Evolutionary conservation across 2,329 filamentous ascomycete species (phyloP).

Genomic region (Aspergillus piperis): DNA sequence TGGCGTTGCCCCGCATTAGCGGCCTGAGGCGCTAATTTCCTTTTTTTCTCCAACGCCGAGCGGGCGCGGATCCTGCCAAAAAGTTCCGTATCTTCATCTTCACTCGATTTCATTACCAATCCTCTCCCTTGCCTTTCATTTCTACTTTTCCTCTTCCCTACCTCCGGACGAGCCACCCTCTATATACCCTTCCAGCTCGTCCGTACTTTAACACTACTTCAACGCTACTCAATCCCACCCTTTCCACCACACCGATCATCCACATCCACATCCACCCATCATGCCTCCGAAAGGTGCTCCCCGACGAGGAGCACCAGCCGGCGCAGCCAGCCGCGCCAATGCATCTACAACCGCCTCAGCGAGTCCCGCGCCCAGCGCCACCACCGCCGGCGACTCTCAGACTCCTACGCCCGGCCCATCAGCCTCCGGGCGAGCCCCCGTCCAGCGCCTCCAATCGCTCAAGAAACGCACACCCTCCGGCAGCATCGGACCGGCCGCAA

Average conservation of each 20-base stretch:
- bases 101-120: background rate
- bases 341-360: constrained; percentile 19
- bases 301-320: constrained; percentile 25
- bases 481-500: constrained; percentile 30
- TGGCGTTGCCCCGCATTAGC: constrained; percentile 16
- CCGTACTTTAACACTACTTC: background rate
- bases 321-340: constrained; percentile 23
- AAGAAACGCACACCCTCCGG: constrained; percentile 41
- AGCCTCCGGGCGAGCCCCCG: constrained; percentile 32
- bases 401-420: background rate
- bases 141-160: background rate
- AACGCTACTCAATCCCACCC: background rate
- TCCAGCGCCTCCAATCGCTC: constrained; percentile 47
- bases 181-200: background rate
- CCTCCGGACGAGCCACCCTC: background rate
- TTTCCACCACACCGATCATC: background rate
- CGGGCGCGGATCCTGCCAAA: constrained; percentile 3
- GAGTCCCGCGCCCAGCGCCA: constrained; percentile 14
- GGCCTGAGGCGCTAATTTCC: constrained; percentile 18
- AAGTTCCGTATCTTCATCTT: constrained; percentile 5
- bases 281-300: constrained; percentile 40
- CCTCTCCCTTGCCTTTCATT: background rate
- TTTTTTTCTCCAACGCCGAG: constrained; percentile 15
- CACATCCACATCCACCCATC: background rate
- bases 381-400: constrained; percentile 8